These are phyloP conservation scores for Aspergillus biplanus DNA, from an alignment of 495 filamentous ascomycete genomes.

Conservation along the genomic window DNA sequence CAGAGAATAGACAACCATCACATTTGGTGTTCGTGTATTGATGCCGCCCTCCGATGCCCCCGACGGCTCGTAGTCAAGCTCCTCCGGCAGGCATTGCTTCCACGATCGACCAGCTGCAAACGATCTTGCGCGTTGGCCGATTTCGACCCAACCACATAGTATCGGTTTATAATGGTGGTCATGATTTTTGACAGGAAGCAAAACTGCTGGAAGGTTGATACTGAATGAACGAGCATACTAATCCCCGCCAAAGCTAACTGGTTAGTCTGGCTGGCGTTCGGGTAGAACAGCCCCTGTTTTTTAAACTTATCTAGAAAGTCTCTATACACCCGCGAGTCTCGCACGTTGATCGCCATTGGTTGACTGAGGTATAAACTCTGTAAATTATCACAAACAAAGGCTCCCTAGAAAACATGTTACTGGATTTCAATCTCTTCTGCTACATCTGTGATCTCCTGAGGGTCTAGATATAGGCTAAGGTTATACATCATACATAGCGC, in stretches of 20 bases:
- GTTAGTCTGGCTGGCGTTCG: neutral
- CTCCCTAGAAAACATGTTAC: conserved; percentile 44
- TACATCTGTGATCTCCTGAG: conserved; percentile 22
- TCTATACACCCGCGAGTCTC: conserved; percentile 24
- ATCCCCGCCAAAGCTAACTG: neutral
- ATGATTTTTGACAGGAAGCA: neutral
- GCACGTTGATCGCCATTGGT: conserved; percentile 22
- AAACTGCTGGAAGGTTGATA: neutral
- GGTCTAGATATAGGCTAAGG: neutral
- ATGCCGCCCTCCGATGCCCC: neutral
- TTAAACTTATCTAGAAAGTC: conserved; percentile 31
- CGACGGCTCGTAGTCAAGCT: neutral
- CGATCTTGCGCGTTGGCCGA: neutral
- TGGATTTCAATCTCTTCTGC: conserved; percentile 41
- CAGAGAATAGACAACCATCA: neutral
- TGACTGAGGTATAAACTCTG: conserved; percentile 41
- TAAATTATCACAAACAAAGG: conserved; percentile 42
- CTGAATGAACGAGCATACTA: neutral
- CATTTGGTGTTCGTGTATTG: neutral
- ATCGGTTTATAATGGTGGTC: neutral
- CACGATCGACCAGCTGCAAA: neutral
- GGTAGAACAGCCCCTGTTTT: conserved; percentile 29
- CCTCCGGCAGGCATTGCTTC: neutral
- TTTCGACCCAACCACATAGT: conserved; percentile 2
- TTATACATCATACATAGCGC: conserved; percentile 42